phyloP scores from a whole-genome alignment of 2,329 filamentous ascomycete species.

The Lasiodiplodia theobromae region DNA sequence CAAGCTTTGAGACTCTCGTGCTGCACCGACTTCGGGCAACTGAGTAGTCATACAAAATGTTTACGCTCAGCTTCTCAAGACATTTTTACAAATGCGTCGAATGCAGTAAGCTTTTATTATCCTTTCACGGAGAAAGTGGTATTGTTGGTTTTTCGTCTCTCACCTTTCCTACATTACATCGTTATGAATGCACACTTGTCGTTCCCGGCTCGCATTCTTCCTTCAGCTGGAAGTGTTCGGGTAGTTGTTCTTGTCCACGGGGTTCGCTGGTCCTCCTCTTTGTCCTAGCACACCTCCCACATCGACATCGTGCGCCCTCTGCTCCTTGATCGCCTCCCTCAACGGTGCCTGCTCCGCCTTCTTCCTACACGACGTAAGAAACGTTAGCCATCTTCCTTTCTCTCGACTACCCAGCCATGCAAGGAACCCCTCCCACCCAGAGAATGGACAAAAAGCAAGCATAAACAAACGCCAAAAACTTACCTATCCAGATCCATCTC shows the following conservation, averaged over 20 bases:
- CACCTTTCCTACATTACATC: background rate
- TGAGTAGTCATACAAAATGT: background rate
- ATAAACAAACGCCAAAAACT: constrained; percentile 25
- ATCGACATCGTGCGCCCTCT: constrained; percentile 46
- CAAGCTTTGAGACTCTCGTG: background rate
- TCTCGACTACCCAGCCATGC: background rate
- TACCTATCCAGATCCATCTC: constrained; percentile 55
- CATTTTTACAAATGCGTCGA: background rate
- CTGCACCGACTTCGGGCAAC: background rate
- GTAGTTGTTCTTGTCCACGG: constrained; percentile 29
- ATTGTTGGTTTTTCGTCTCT: background rate
- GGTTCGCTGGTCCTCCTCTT: constrained; percentile 54
- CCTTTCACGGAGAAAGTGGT: background rate
- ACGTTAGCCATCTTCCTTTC: background rate
- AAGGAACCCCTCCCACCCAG: background rate
- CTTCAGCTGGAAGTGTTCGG: constrained; percentile 15
- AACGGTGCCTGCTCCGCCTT: constrained; percentile 57
- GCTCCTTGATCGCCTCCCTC: constrained; percentile 49
- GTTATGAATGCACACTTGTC: background rate
- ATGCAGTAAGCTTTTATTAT: background rate
- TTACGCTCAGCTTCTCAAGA: background rate
- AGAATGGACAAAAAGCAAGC: background rate
- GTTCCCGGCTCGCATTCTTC: background rate
- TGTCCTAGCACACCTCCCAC: constrained; percentile 54
- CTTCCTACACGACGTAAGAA: constrained; percentile 46